Conservation (phyloP, 768 basidiomycete genomes). For the Cystoderma amianthinum region DNA sequence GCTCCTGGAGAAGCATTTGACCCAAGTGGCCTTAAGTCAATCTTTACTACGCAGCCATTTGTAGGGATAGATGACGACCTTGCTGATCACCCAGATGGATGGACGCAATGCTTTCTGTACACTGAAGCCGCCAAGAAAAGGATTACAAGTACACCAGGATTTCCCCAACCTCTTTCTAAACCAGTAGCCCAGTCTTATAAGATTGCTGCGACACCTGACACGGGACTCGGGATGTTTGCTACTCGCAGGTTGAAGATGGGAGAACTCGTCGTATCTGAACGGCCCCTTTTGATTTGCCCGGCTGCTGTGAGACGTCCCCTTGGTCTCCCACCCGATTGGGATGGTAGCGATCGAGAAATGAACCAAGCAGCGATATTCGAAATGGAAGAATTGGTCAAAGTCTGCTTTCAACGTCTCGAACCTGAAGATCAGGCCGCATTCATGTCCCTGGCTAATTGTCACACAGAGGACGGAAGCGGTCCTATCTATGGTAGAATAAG, state of each 20-base stretch:
- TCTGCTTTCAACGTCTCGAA: conserved; percentile 15
- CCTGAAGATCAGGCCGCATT: conserved; percentile 17
- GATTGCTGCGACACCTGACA: background rate
- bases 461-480: conserved; percentile 23
- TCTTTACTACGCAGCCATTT: conserved; percentile 8
- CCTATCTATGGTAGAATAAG: conserved; percentile 22
- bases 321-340: background rate
- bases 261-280: background rate
- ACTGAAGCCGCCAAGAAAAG: background rate
- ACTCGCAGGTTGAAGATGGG: background rate
- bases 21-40: background rate
- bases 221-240: background rate
- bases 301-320: too few species aligned
- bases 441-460: conserved; percentile 21
- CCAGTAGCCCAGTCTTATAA: background rate
- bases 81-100: background rate
- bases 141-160: background rate
- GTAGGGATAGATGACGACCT: background rate
- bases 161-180: background rate
- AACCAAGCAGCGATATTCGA: conserved; percentile 6
- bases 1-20: too few species aligned
- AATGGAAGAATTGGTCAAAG: conserved; percentile 13
- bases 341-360: background rate
- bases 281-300: background rate
- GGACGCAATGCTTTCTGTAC: background rate